Conservation (phyloP, 495 filamentous ascomycete genomes). For the Aspergillus diversus region DNA sequence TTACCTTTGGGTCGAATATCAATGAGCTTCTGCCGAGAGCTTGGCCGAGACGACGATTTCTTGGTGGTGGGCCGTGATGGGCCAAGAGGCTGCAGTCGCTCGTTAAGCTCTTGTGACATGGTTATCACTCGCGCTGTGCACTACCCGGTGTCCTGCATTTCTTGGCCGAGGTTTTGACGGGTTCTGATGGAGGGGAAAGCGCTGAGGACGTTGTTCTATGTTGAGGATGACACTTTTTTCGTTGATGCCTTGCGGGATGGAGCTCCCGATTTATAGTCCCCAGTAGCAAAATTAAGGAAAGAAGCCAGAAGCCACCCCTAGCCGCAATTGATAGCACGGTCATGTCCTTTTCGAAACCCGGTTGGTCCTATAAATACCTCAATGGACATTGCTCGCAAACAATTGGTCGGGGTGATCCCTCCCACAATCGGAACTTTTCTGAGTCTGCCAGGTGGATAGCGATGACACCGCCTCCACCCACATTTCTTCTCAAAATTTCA, state of each 20-base stretch:
- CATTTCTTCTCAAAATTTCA: background rate
- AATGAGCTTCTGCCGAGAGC: constrained; percentile 1
- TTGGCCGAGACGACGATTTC: background rate
- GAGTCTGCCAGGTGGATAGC: background rate
- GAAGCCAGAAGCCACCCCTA: background rate
- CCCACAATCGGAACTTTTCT: background rate
- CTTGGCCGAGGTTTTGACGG: background rate
- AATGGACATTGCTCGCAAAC: background rate
- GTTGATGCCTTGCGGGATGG: background rate
- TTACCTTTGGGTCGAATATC: constrained; percentile 8
- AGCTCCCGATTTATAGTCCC: background rate
- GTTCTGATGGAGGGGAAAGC: too few species aligned
- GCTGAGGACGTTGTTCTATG: too few species aligned
- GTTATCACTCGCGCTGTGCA: background rate
- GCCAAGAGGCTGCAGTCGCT: background rate
- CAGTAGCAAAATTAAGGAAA: background rate
- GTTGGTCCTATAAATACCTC: background rate
- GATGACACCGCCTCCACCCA: background rate
- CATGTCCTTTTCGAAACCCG: background rate
- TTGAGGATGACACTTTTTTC: too few species aligned
- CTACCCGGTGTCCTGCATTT: background rate
- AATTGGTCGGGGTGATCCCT: background rate
- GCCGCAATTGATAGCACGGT: background rate
- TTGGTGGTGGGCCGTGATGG: background rate
- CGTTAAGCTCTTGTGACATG: background rate